These are phyloP conservation scores for Talaromyces funiculosus DNA, from an alignment of 2,329 filamentous ascomycete genomes.

Conservation along the genomic window DNA sequence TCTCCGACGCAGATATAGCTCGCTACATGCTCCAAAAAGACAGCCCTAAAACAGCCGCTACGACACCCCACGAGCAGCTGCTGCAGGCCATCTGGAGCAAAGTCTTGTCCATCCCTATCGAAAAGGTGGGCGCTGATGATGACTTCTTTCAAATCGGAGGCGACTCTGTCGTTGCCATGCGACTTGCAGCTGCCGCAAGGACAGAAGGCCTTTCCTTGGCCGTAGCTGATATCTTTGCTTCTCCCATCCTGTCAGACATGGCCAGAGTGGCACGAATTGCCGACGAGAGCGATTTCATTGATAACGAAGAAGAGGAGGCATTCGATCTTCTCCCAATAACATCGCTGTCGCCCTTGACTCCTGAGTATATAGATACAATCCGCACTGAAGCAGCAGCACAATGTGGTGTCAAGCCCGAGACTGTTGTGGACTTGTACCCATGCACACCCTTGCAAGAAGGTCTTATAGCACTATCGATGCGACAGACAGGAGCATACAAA, in stretches of 20 bases:
- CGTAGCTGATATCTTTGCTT: slow-evolving; percentile 2
- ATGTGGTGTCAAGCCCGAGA: background rate
- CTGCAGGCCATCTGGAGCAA: slow-evolving; percentile 18
- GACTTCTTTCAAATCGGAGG: slow-evolving; percentile 35
- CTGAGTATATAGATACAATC: background rate
- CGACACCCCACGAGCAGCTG: slow-evolving; percentile 11
- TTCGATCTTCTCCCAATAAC: background rate
- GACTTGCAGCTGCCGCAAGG: slow-evolving; percentile 26
- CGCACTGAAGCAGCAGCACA: background rate
- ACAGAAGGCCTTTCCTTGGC: background rate
- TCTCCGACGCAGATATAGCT: background rate
- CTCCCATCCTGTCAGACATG: background rate
- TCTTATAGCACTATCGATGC: slow-evolving; percentile 41
- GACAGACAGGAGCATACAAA: slow-evolving; percentile 40
- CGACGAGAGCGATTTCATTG: background rate
- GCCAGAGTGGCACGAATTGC: background rate
- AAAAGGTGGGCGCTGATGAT: slow-evolving; percentile 21
- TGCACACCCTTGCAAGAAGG: slow-evolving; percentile 39
- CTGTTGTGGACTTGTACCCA: slow-evolving; percentile 37
- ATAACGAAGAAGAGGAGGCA: background rate
- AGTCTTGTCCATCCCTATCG: slow-evolving; percentile 16
- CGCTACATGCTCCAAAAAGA: background rate
- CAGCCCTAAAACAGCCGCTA: background rate
- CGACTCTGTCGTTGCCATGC: slow-evolving; percentile 31
- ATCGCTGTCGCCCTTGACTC: background rate